Base-by-base conservation (phyloP, 768 basidiomycete species). In the Trametes punicea region DNA sequence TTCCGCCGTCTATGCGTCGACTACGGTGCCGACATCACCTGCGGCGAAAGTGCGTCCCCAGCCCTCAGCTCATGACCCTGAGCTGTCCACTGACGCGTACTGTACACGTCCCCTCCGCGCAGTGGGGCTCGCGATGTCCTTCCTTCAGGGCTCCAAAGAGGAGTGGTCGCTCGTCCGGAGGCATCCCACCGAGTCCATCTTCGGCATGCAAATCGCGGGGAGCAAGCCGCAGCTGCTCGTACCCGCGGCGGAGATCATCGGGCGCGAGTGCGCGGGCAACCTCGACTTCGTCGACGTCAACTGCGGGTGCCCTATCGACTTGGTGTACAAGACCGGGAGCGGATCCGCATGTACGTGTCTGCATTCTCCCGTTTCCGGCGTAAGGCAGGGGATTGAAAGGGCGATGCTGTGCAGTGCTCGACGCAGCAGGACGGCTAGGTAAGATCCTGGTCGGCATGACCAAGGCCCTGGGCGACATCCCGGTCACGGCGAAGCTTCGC, bases 241-340 rank as follows among this genome's bases (percentile, higher is more conserved):
- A 0, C 79, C 91, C 0, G 84, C 87, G 0, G 90, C 93, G 0
- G 96, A 98, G 67, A 76, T 88, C 6, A 79, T 98, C 25, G 83
- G 79, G 2, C 82, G 79, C 59, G 86, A 91, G 67, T 81, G 83
- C 62, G 76, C 76, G 1, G 75, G 78, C 11, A 77, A 78, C 18
- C 71, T 97, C 20, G 93, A 98, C 65, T 98, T 97, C 64, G 90
- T 95, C 1, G 95, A 99, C 66, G 73, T 98, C 61, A 99, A 99
- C 66, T 91, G 92, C 70, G 95, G 95, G 6, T 98, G 97, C 70
- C 97, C 97, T 3, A 98, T 98, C 63, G 97, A 99, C 70, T 75
- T 98, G 39, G 91, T 99, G 1, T 97, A 95, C 74, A 89, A 88
- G 64, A 81, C 82, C 13, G 94, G 94, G 3, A 93, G 92, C 52